Evolutionary conservation across 75 land plant species (phyloP).

Genomic region (Azolla pinnata): DNA sequence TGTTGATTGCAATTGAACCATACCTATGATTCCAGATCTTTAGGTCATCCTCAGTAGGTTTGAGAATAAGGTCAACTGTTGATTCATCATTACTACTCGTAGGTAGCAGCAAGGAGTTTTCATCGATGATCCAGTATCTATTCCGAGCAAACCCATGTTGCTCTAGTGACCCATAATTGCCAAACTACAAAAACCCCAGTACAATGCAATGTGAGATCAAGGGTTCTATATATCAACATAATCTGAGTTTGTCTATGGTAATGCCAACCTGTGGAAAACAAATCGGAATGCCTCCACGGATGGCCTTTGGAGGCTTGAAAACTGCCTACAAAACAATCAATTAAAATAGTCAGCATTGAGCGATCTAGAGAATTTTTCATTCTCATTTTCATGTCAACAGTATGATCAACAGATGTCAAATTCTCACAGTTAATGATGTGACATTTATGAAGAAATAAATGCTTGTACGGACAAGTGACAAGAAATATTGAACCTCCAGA

Average conservation of each 20-base stretch:
- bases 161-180: conserved; percentile 42
- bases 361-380: too few species aligned
- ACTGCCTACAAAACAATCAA: conserved; percentile 25
- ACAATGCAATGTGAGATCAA: background rate
- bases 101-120: conserved; percentile 37
- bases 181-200: conserved; percentile 29
- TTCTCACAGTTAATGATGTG: too few species aligned
- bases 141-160: conserved; percentile 65
- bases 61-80: conserved; percentile 59
- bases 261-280: conserved; percentile 52
- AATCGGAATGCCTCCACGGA: conserved; percentile 58
- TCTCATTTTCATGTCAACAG: too few species aligned
- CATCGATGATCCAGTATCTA: conserved; percentile 40
- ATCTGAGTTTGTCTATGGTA: background rate
- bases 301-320: conserved; percentile 64
- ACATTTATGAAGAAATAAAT: too few species aligned
- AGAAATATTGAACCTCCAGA: too few species aligned
- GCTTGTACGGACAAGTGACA: too few species aligned
- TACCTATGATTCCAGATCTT: conserved; percentile 76
- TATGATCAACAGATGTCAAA: too few species aligned
- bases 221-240: background rate
- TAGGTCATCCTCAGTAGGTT: conserved; percentile 60
- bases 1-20: too few species aligned
- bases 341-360: too few species aligned
- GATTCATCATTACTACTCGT: conserved; percentile 18